These are phyloP conservation scores for Arthrobotrys sphaeroides DNA, from an alignment of 2,329 filamentous ascomycete species.

Conservation along the genomic window DNA sequence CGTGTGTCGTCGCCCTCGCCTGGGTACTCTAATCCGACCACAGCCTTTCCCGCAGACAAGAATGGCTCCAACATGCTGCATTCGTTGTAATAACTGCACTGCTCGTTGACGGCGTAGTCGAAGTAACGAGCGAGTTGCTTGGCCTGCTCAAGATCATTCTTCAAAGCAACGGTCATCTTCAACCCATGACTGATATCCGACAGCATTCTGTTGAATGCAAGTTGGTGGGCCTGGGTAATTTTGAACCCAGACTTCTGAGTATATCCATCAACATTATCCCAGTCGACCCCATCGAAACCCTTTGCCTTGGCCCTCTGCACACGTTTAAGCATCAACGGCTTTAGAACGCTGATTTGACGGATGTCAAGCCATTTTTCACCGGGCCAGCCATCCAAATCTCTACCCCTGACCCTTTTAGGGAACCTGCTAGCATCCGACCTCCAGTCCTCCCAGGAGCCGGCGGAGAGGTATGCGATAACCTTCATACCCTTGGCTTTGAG, in stretches of 20 bases:
- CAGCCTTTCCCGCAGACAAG: constrained; percentile 70
- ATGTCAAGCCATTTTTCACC: constrained; percentile 75
- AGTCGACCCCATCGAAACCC: constrained; percentile 75
- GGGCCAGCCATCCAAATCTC: constrained; percentile 70
- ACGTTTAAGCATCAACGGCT: constrained; percentile 71
- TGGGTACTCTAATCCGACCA: constrained; percentile 78
- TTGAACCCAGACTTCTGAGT: constrained; percentile 40
- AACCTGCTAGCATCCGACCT: constrained; percentile 70
- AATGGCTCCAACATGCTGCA: constrained; percentile 70
- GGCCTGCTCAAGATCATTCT: constrained; percentile 37
- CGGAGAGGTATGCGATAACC: constrained; percentile 79
- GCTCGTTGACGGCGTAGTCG: constrained; percentile 75
- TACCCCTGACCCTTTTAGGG: constrained; percentile 67
- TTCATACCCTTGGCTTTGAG: constrained; percentile 68
- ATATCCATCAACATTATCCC: constrained; percentile 76
- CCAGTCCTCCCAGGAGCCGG: constrained; percentile 73
- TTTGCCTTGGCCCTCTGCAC: constrained; percentile 70
- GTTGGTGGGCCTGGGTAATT: constrained; percentile 25
- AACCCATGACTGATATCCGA: constrained; percentile 33
- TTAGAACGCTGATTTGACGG: constrained; percentile 66
- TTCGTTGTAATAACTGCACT: constrained; percentile 71
- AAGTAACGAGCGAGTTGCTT: constrained; percentile 16
- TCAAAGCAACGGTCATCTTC: constrained; percentile 43
- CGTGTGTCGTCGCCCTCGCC: constrained; percentile 62
- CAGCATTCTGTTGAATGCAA: constrained; percentile 47